Base-by-base conservation (phyloP, 2,329 filamentous ascomycete species). In the Fusarium clavum region DNA sequence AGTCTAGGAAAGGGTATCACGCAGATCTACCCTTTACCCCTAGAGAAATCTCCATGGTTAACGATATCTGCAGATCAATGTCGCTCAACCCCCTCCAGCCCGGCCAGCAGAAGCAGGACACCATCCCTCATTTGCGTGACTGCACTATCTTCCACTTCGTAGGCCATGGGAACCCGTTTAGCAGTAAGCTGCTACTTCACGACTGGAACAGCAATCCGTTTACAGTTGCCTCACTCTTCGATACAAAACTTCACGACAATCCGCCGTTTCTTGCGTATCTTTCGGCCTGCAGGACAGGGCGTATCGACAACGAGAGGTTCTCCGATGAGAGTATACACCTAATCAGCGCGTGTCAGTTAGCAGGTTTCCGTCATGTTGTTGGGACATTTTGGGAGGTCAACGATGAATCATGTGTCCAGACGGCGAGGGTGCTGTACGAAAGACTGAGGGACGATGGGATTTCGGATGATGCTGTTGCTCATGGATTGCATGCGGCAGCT, bases 71-170 rank as follows among this genome's bases (percentile, higher is more conserved):
- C 8, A 25, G 10, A 6, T 41, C 30, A 5, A 64, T 64, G 57
- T 22, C 16, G 2, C 18, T 63, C 7, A n/a, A 16, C 12, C 43
- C 12, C 4, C 5, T 44, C 1, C 13, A 16, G 3, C 3, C 56
- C 0, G 8, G 13, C 5, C 20, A 30, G 20, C 6, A 7, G 3
- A 64, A 64, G 8, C 29, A 48, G 38, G 57, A 47, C 3, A 2
- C 18, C 6, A 13, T 61, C 6, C 25, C 43, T 34, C 20, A 30
- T 5, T 8, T 62, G 7, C 20, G 10, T 12, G 18, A 29, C 20
- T 40, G 34, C 20, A 56, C 25, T 1, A 40, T 64, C 4, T 62
- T 63, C 7, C 61, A 64, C 12, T 64, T 64, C 11, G 57, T 34
- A 14, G 57, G 57, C 0, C 57, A 62, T 3, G 58, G 48, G 0